These are phyloP conservation scores for Aspergillus coremiiformis DNA, from an alignment of 495 filamentous ascomycete species.

Conservation along the genomic window DNA sequence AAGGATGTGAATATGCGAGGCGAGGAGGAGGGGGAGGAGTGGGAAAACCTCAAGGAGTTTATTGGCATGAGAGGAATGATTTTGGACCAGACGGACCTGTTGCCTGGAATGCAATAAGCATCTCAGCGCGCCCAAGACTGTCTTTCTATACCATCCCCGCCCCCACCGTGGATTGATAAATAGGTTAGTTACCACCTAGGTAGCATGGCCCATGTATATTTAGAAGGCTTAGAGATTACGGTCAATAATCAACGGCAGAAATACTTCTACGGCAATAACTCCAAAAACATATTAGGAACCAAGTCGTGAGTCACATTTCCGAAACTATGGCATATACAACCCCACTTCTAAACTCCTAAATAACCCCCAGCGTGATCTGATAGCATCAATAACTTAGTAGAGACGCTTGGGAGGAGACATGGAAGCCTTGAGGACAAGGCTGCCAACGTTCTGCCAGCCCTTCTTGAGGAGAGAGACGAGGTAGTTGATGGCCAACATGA, in stretches of 20 bases:
- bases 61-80: constrained; percentile 76
- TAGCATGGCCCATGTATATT: neutral
- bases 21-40: constrained; percentile 85
- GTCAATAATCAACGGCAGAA: neutral
- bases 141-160: neutral
- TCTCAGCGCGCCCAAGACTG: neutral
- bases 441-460: constrained; percentile 99
- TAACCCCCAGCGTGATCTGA: constrained; percentile 19
- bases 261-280: neutral
- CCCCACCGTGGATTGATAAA: neutral
- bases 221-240: neutral
- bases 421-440: constrained; percentile 97
- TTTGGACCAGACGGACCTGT: constrained; percentile 74
- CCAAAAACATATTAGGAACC: constrained; percentile 5
- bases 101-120: constrained; percentile 78
- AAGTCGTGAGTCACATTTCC: constrained; percentile 31
- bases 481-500: constrained; percentile 99
- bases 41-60: constrained; percentile 76
- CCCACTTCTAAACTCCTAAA: constrained; percentile 22
- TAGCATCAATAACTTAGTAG: constrained; percentile 60
- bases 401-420: constrained; percentile 96
- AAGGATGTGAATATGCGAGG: constrained; percentile 68
- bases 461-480: constrained; percentile 98
- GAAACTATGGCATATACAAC: constrained; percentile 28
- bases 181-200: neutral